These are phyloP conservation scores for Sporothrix curviconia DNA, from an alignment of 2,329 filamentous ascomycete species.

Conservation along the genomic window DNA sequence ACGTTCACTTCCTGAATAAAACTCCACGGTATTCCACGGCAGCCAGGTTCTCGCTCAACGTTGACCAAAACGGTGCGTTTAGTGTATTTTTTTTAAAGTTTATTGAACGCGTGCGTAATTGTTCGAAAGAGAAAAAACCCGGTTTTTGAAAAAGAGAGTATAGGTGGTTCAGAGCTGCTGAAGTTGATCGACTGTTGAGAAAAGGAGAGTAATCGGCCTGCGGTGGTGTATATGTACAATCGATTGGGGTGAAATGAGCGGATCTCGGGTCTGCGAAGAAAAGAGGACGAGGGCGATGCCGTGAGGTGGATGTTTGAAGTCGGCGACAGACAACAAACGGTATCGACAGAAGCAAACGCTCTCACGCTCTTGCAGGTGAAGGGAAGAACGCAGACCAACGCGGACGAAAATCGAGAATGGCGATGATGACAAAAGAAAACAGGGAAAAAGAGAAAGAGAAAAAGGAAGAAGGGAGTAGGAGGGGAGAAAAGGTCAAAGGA, in stretches of 20 bases:
- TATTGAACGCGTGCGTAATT: not conserved
- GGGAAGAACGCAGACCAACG: slow-evolving; percentile 2
- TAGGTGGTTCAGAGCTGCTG: slow-evolving; percentile 48
- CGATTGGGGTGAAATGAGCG: not conserved
- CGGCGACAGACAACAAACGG: not conserved
- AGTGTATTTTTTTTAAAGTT: not conserved
- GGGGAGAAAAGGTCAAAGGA: slow-evolving; percentile 14
- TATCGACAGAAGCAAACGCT: not conserved
- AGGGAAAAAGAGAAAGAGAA: slow-evolving; percentile 7
- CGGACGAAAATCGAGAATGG: not conserved
- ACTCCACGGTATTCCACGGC: not conserved
- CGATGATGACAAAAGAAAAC: slow-evolving; percentile 1
- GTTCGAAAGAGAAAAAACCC: slow-evolving; percentile 6
- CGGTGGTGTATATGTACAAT: slow-evolving; percentile 6
- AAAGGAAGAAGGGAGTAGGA: slow-evolving; percentile 1
- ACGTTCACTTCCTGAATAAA: not conserved
- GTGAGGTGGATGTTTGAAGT: too few species aligned
- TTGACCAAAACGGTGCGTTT: too few species aligned
- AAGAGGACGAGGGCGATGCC: not conserved
- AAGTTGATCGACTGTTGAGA: slow-evolving; percentile 26
- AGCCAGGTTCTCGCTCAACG: not conserved
- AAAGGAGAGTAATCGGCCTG: slow-evolving; percentile 17
- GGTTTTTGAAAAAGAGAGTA: too few species aligned
- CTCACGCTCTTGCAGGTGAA: not conserved
- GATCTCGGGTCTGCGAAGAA: not conserved